A percentile compares a stretch with the other conserved stretches of the same genome.
Evolutionary conservation across 2,329 filamentous ascomycete genomes (phyloP).

Genomic region (Fusarium graminum): DNA sequence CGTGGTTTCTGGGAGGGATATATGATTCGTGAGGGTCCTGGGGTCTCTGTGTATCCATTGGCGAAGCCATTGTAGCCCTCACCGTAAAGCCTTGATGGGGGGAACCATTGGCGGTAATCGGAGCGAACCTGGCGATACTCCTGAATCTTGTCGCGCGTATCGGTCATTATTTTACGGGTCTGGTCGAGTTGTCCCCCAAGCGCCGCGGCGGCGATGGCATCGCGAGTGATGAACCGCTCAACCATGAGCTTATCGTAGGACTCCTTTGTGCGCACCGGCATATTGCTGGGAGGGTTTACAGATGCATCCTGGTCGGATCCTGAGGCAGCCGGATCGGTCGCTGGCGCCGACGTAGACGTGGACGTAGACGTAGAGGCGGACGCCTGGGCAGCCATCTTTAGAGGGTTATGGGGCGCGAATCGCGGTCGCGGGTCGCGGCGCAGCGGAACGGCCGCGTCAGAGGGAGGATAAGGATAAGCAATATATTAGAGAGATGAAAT

Average conservation of each 20-base stretch:
- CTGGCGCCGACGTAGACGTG: constrained; percentile 42
- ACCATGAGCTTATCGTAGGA: constrained; percentile 67
- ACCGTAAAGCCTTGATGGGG: constrained; percentile 71
- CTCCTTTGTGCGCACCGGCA: constrained; percentile 67
- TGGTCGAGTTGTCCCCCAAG: constrained; percentile 65
- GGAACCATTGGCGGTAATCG: constrained; percentile 68
- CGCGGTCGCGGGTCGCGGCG: constrained; percentile 48
- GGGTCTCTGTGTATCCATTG: constrained; percentile 83
- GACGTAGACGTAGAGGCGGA: constrained; percentile 57
- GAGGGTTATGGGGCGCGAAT: constrained; percentile 43
- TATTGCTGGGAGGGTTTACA: constrained; percentile 43
- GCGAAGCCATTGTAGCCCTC: constrained; percentile 89
- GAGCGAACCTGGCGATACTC: constrained; percentile 74
- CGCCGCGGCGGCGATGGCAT: constrained; percentile 67
- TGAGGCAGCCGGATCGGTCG: constrained; percentile 52
- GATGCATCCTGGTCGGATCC: constrained; percentile 50
- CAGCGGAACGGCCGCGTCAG: constrained; percentile 56
- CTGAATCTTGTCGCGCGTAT: constrained; percentile 75
- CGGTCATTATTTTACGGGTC: constrained; percentile 68
- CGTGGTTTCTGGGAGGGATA: constrained; percentile 84
- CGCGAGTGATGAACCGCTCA: constrained; percentile 67
- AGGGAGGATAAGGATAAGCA: constrained; percentile 46
- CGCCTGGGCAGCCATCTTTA: constrained; percentile 61
- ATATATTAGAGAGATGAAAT: constrained; percentile 14
- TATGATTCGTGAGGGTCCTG: constrained; percentile 76